A percentile compares a stretch with the other conserved stretches of the same genome.
phyloP scores from a whole-genome alignment of 345 rosid species.

The Luvunga scandens region DNA sequence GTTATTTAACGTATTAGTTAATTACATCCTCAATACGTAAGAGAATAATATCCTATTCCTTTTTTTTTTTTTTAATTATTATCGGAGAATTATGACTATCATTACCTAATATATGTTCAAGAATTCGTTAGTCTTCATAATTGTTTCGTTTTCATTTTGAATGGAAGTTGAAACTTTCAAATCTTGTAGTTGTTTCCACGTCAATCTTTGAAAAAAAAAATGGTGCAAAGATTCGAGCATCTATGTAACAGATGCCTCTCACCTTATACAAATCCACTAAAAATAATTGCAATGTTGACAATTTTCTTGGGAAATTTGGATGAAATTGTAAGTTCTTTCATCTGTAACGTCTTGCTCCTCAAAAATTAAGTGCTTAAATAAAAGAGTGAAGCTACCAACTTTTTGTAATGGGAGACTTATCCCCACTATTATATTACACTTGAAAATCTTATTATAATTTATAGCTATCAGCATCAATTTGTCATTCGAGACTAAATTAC shows the following conservation, averaged over 20 bases:
- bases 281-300: too few relatives aligned
- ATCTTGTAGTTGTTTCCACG: neutral
- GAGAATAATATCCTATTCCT: neutral
- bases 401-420: too few relatives aligned
- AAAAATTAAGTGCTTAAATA: too few relatives aligned
- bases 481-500: too few relatives aligned
- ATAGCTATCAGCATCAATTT: too few relatives aligned
- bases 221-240: neutral
- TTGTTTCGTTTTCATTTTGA: neutral
- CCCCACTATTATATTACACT: too few relatives aligned
- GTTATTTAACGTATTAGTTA: neutral
- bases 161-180: neutral
- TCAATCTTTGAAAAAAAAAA: neutral
- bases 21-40: neutral
- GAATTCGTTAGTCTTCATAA: neutral
- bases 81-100: constrained; percentile 13
- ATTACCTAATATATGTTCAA: constrained; percentile 12
- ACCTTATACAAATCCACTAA: neutral
- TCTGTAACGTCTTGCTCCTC: too few relatives aligned
- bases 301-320: too few relatives aligned
- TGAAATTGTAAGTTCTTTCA: too few relatives aligned
- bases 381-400: too few relatives aligned
- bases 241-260: neutral
- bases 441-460: too few relatives aligned
- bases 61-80: neutral